These are phyloP conservation scores for Trichoderma oligosporum DNA, from an alignment of 2,329 filamentous ascomycete species.

Conservation along the genomic window DNA sequence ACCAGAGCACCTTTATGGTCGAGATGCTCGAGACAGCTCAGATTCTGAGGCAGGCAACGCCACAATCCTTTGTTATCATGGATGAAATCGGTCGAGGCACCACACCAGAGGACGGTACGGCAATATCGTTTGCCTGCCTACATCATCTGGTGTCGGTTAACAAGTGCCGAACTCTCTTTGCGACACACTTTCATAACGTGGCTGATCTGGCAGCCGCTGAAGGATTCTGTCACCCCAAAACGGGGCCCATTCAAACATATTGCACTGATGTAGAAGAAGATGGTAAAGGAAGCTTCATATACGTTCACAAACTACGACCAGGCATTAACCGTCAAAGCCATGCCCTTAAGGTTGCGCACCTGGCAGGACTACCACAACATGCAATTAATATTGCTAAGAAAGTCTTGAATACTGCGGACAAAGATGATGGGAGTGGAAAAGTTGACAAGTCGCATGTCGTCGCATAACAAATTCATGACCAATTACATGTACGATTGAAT, in stretches of 20 bases:
- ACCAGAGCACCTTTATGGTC: slow-evolving; percentile 98
- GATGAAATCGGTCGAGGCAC: slow-evolving; percentile 95
- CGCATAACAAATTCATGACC: background rate
- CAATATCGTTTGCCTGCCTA: slow-evolving; percentile 84
- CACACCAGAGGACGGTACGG: slow-evolving; percentile 85
- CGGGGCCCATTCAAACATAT: slow-evolving; percentile 62
- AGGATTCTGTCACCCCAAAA: slow-evolving; percentile 37
- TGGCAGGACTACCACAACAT: slow-evolving; percentile 75
- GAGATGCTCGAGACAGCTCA: slow-evolving; percentile 97
- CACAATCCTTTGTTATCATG: slow-evolving; percentile 91
- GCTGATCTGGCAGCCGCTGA: slow-evolving; percentile 67
- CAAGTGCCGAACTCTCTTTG: slow-evolving; percentile 77
- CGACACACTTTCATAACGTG: slow-evolving; percentile 87
- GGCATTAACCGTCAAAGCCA: slow-evolving; percentile 86
- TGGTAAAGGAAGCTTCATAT: slow-evolving; percentile 67
- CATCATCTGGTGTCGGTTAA: slow-evolving; percentile 79
- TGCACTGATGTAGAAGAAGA: slow-evolving; percentile 88
- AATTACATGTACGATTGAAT: background rate
- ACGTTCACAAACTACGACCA: slow-evolving; percentile 74
- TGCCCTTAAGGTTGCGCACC: slow-evolving; percentile 85
- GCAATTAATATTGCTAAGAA: slow-evolving; percentile 65
- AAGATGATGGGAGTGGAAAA: background rate
- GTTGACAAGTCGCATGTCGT: background rate
- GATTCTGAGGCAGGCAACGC: slow-evolving; percentile 81
- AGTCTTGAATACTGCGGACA: slow-evolving; percentile 13